Base-by-base conservation (phyloP, 2,329 filamentous ascomycete genomes). In the Trichoderma sp. region DNA sequence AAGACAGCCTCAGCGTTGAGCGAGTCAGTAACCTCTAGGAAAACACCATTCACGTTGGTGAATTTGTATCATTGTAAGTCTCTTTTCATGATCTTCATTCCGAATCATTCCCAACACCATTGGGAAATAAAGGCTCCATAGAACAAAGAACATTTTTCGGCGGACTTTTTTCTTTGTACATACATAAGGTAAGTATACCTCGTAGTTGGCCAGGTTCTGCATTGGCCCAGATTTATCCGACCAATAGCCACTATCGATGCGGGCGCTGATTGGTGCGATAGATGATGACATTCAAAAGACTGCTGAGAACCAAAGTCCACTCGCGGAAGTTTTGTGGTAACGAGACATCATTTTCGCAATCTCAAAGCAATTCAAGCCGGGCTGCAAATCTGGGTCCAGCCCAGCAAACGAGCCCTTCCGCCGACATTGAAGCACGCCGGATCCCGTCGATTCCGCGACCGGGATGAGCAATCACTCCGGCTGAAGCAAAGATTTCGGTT, bases 341-440 rank as follows among this genome's bases (percentile, higher is more conserved):
- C 32, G 53, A 57, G 42, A 57, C 45, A 58, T 27, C 64, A 53
- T 67, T 67, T 67, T 67, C 56, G 52, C 56, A 48, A 58, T 32
- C 58, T 35, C 27, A 27, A 32, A 12, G 13, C 39, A 61, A 29
- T 9, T 34, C 39, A 45, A 34, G 39, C 57, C 29, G 58, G 42
- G 58, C 58, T 61, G n/a, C 42, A 37, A 61, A 48, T 50, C 42
- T 61, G 42, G 58, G 42, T 45, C 54, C 29, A 50, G 34, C 59
- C 32, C 32, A 63, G 52, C 59, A 37, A 53, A 52, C 32, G 42
- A 27, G 19, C 19, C 48, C 27, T 27, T 29, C 27, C 27, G 48
- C n/a, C 58, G 7, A 25, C 19, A 32, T 34, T 61, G 42, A 35
- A 35, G 29, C 29, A 50, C 42, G 58, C 32, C 7, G 35, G 34